These are phyloP conservation scores for Phialophora chinensis DNA, from an alignment of 2,329 filamentous ascomycete genomes.

Conservation along the genomic window DNA sequence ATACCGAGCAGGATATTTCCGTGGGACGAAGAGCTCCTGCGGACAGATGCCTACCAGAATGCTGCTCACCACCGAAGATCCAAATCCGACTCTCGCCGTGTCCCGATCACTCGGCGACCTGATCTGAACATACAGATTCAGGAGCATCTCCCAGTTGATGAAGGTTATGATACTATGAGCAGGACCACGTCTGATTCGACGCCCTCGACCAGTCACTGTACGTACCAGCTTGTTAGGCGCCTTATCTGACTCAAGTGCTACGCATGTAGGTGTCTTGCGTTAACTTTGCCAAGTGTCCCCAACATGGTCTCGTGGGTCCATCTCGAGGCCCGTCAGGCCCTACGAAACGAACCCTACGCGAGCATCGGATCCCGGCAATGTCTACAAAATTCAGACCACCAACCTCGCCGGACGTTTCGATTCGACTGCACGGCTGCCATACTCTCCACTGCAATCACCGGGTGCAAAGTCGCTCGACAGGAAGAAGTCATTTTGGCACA, in stretches of 20 bases:
- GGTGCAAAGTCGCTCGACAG: conserved; percentile 2
- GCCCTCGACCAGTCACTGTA: conserved; percentile 5
- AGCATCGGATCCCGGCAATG: conserved; percentile 10
- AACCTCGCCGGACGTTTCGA: not conserved
- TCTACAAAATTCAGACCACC: conserved; percentile 4
- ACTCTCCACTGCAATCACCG: conserved; percentile 7
- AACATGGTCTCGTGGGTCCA: conserved; percentile 2
- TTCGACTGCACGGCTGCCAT: not conserved
- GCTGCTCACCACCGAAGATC: conserved; percentile 8
- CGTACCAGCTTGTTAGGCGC: not conserved
- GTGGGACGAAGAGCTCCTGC: conserved; percentile 1
- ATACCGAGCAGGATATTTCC: conserved; percentile 3
- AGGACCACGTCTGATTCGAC: conserved; percentile 8
- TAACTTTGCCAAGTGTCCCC: conserved; percentile 10
- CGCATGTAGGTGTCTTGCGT: not conserved
- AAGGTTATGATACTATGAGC: conserved; percentile 13
- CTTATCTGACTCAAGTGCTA: not conserved
- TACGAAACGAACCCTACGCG: conserved; percentile 10
- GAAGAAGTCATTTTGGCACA: conserved; percentile 11
- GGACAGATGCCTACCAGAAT: conserved; percentile 6
- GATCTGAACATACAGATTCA: conserved; percentile 11
- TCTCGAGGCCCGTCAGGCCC: conserved; percentile 7
- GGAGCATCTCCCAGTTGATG: conserved; percentile 1
- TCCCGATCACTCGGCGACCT: not conserved
- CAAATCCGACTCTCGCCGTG: conserved; percentile 10